Evolutionary conservation across 2,329 filamentous ascomycete genomes (phyloP).

Genomic region (Cyanodermella asteris): DNA sequence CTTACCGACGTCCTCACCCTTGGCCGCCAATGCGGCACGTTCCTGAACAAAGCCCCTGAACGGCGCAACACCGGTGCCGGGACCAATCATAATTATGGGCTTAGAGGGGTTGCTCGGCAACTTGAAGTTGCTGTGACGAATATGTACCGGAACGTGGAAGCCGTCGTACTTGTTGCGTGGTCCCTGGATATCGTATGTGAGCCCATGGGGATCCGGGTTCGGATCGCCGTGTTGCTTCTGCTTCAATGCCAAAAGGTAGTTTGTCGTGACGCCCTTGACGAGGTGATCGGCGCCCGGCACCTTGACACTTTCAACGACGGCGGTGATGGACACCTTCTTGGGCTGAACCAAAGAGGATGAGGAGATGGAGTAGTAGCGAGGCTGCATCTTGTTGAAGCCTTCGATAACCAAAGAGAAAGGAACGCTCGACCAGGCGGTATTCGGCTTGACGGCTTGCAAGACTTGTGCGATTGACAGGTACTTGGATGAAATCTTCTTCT

Average conservation of each 20-base stretch:
- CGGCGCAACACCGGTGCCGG: constrained; percentile 87
- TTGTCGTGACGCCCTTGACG: constrained; percentile 88
- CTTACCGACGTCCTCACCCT: constrained; percentile 63
- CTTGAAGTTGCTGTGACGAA: constrained; percentile 98
- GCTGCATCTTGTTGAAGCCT: constrained; percentile 82
- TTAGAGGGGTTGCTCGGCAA: constrained; percentile 85
- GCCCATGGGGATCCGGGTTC: constrained; percentile 57
- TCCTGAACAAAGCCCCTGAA: constrained; percentile 94
- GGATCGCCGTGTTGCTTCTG: constrained; percentile 87
- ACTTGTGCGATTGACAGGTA: constrained; percentile 81
- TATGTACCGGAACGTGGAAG: constrained; percentile 81
- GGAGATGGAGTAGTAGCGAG: constrained; percentile 97
- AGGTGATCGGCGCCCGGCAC: constrained; percentile 56
- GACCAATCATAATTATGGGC: constrained; percentile 88
- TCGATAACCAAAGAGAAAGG: constrained; percentile 93
- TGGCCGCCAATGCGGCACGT: constrained; percentile 58
- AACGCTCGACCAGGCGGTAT: constrained; percentile 58
- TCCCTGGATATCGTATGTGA: constrained; percentile 69
- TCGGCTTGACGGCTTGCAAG: constrained; percentile 48
- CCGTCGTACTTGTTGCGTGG: constrained; percentile 95
- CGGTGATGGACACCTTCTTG: constrained; percentile 85
- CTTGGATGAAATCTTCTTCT: constrained; percentile 57
- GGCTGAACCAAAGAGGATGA: constrained; percentile 89
- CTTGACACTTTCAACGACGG: constrained; percentile 67
- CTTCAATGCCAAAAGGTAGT: constrained; percentile 86